Percentiles rank a stretch among this genome's conserved stretches.
Conservation (phyloP, 768 basidiomycete genomes). For the Hericium alpestre region DNA sequence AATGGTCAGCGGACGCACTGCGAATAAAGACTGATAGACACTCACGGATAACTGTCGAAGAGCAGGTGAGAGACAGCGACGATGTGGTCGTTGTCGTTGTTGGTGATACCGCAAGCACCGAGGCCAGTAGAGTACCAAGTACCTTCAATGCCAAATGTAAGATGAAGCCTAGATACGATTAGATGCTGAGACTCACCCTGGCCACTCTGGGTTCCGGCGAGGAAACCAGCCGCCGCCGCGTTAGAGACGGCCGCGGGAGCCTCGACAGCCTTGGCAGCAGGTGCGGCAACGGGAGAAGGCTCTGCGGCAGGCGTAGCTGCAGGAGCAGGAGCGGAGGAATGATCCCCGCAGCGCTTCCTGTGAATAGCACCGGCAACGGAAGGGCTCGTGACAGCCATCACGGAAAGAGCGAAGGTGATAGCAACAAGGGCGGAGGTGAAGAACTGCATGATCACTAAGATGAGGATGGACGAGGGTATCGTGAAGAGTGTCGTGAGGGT, state of each 20-base stretch:
- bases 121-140: conserved; percentile 53
- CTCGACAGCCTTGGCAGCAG: neutral
- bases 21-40: neutral
- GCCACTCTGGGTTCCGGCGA: conserved; percentile 40
- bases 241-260: neutral
- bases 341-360: conserved; percentile 14
- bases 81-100: conserved; percentile 40
- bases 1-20: neutral
- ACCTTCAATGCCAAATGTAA: conserved; percentile 18
- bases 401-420: conserved; percentile 32
- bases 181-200: conserved; percentile 24
- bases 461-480: conserved; percentile 10
- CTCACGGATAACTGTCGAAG: conserved; percentile 55
- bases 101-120: conserved; percentile 53
- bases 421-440: conserved; percentile 34
- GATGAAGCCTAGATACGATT: neutral
- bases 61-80: conserved; percentile 46
- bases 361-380: conserved; percentile 27
- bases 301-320: conserved; percentile 1
- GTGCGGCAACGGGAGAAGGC: neutral
- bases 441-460: conserved; percentile 24
- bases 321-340: neutral
- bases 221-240: conserved; percentile 16
- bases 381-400: conserved; percentile 25
- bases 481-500: conserved; percentile 2